Conservation (phyloP, 23 red algal genomes). For the Gracilaria domingensis region DNA sequence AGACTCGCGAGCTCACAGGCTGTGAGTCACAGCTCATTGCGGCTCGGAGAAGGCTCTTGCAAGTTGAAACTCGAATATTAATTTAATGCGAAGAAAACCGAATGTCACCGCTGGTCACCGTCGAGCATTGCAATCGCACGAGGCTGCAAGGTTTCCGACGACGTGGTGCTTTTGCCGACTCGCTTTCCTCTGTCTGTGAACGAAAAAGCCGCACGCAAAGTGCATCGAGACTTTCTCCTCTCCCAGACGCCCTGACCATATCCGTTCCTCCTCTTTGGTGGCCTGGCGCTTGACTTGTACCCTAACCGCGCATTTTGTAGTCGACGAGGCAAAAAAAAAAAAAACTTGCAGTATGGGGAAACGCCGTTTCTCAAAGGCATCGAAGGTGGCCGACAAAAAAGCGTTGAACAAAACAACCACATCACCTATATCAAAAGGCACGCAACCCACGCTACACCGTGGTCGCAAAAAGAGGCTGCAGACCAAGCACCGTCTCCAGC, state of each 20-base stretch:
- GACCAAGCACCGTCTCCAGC: not conserved
- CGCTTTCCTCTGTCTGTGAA: too few relatives aligned
- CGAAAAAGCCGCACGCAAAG: too few relatives aligned
- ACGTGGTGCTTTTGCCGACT: too few relatives aligned
- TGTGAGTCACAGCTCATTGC: too few relatives aligned
- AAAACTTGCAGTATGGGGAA: not conserved
- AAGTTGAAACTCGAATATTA: not conserved
- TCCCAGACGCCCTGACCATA: not conserved
- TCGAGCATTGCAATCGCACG: too few relatives aligned
- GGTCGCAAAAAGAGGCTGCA: conserved; percentile 35
- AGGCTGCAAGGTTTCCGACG: too few relatives aligned
- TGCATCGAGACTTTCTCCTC: not conserved
- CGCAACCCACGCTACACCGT: conserved; percentile 11
- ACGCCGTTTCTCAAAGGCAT: not conserved
- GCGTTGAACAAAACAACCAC: not conserved
- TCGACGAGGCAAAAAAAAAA: not conserved
- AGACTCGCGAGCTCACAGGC: too few relatives aligned
- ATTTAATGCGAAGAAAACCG: not conserved
- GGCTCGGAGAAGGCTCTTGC: too few relatives aligned
- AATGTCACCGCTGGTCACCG: too few relatives aligned
- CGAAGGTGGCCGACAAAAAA: not conserved
- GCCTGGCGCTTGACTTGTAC: not conserved
- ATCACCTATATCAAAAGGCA: not conserved
- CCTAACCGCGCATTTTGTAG: not conserved
- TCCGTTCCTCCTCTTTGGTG: not conserved